Base-by-base conservation (phyloP, 352 stramenopile species). In the Pythium apleroticum region DNA sequence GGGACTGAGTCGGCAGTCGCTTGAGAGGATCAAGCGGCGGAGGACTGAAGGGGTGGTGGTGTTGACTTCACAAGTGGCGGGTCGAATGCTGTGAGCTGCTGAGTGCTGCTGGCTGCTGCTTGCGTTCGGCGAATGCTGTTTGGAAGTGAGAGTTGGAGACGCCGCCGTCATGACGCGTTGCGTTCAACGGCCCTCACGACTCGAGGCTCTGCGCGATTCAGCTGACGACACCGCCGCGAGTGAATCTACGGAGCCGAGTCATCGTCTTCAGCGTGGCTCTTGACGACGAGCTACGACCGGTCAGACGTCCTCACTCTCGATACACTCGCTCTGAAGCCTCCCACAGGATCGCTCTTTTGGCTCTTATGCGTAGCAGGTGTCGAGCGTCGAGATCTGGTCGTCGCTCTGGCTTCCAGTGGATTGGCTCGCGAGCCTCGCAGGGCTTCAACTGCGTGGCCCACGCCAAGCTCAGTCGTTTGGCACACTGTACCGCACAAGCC, bases 41-140 rank as follows among this genome's bases (percentile, higher is more conserved):
- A 24, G 27, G 41, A 62, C 56, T 43, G 39, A 17, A 9, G 19
- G 4, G 28, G 57, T 22, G 25, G 56, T 22, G 8, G 31, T n/a
- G n/a, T 28, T 66, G 60, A 66, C 52, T 66, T 60, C 60, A 56
- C 60, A 66, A 60, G 41, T 49, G 31, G 39, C 39, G 39, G 39
- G 33, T 39, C 33, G 33, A 39, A 33, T 10, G 30, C 30, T 62
- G n/a, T 52, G 20, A 22, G 28, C n/a, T 37, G 33, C 11, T 39
- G 30, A 9, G 9, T 10, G 33, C 61, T 68, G 52, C 43, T 57
- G 53, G 19, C 33, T 48, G 28, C 22, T 67, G 59, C 58, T 68
- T 55, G 63, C 56, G 37, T 15, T 49, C 24, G 49, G 63, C 55
- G 63, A 64, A 56, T 56, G 48, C 55, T 64, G 63, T 65, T 64